Evolutionary conservation across 805 yeast genomes (phyloP), one percentile per base, ranked within the genome.

Genomic region (Yarrowia sp.): DNA sequence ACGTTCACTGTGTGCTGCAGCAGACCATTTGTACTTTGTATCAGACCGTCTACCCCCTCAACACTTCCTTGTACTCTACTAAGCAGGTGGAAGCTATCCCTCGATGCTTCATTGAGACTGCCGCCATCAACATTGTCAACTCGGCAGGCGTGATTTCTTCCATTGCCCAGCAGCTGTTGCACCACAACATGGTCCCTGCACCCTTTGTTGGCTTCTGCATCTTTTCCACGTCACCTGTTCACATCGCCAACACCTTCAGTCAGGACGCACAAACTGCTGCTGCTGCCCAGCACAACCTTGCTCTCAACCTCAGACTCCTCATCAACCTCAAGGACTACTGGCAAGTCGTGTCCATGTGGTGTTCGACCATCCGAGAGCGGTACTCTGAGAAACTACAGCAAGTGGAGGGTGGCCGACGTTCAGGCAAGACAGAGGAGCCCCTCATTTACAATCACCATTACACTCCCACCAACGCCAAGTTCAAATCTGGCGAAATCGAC

Each of bases 131-230:
- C 41, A 68, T 75, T 28, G 68, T 72, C 8, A 73, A 71, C 9
- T 71, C 77, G 2, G 77, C 77, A 9, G 71, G 74, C 47, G 67
- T 70, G 10, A 68, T 75, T 44, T 72, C 77, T 0, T 69, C 66
- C 1, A 71, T 74, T 18, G 65, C 74, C n/a, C 53, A 66, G 28
- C 76, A 75, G 58, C 66, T 72, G 28, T 62, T 74, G 15, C 73
- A 70, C 38, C 51, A 43, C 18, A 58, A 73, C 51, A 68, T 69
- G 35, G 68, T 73, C 2, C 75, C 74, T 1, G 76, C 77, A 2
- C 75, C 77, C 8, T 75, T 74, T 64, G 72, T 75, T 28, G 75
- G 74, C 22, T 75, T 72, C 64, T 74, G 75, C 60, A 74, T 75
- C 3, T 75, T 71, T 64, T 68, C 74, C 22, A 71, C 76, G 9